These are phyloP conservation scores for Zelonia costaricensis DNA, from an alignment of 208 protist species.

Conservation along the genomic window DNA sequence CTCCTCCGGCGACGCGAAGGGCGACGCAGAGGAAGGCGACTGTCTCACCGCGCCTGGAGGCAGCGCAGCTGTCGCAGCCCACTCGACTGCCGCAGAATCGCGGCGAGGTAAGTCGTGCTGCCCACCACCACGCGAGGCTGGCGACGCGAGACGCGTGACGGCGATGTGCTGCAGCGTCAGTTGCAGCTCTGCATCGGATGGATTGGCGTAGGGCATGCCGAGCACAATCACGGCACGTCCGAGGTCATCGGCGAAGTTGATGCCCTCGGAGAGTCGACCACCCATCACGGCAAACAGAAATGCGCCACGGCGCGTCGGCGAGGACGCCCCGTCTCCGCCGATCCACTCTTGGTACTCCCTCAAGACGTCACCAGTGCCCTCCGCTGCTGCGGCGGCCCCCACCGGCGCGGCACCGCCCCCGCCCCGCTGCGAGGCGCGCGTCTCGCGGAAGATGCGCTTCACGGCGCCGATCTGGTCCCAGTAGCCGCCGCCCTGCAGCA, in stretches of 20 bases:
- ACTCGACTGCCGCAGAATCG: no score
- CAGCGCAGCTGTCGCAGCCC: not conserved
- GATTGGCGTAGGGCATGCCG: constrained; percentile 96
- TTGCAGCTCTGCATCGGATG: constrained; percentile 84
- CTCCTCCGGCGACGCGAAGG: constrained; percentile 44
- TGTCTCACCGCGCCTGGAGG: not conserved
- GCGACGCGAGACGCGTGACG: constrained; percentile 27
- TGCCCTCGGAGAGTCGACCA: constrained; percentile 97
- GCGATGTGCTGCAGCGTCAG: constrained; percentile 86
- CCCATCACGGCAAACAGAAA: constrained; percentile 95
- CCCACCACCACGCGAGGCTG: no score
- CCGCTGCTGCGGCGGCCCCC: not conserved
- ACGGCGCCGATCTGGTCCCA: constrained; percentile 67
- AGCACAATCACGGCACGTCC: constrained; percentile 94
- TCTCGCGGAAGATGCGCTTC: constrained; percentile 90
- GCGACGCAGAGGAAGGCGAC: not conserved
- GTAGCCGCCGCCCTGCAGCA: constrained; percentile 37
- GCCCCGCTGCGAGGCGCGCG: no score
- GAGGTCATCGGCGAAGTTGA: constrained; percentile 98
- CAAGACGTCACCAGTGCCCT: constrained; percentile 32
- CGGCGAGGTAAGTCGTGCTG: no score
- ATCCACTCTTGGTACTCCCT: constrained; percentile 65
- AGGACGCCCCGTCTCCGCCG: no score
- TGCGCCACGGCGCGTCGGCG: constrained; percentile 64
- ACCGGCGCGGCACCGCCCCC: no score